Evolutionary conservation across 805 yeast genomes (phyloP).

Genomic region (Pichia nanzhaoensis): DNA sequence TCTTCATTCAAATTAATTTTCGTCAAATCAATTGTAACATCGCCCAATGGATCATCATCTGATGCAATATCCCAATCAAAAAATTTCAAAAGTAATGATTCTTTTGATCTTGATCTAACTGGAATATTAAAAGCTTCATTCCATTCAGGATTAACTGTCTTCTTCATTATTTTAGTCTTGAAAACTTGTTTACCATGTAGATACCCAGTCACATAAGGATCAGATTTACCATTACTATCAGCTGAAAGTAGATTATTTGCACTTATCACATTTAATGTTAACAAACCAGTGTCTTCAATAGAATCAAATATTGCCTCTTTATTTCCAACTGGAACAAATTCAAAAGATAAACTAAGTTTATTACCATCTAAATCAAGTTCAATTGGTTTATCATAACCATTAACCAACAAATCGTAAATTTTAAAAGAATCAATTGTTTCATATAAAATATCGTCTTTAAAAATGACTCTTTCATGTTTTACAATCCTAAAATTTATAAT

Average conservation of each 20-base stretch:
- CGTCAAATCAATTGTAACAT: slow-evolving; percentile 42
- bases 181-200: slow-evolving; percentile 48
- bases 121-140: slow-evolving; percentile 58
- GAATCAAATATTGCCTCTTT: slow-evolving; percentile 43
- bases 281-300: slow-evolving; percentile 59
- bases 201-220: slow-evolving; percentile 53
- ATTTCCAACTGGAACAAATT: slow-evolving; percentile 57
- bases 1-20: slow-evolving; percentile 38
- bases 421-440: slow-evolving; percentile 45
- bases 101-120: slow-evolving; percentile 55
- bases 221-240: slow-evolving; percentile 72
- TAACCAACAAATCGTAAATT: slow-evolving; percentile 49
- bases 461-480: slow-evolving; percentile 41
- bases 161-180: slow-evolving; percentile 58
- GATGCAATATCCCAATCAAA: slow-evolving; percentile 80
- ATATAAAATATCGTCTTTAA: slow-evolving; percentile 41
- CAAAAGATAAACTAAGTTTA: slow-evolving; percentile 42
- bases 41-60: slow-evolving; percentile 55
- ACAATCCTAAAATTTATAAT: slow-evolving; percentile 50
- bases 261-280: slow-evolving; percentile 49
- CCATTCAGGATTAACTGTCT: slow-evolving; percentile 70
- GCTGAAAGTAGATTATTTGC: slow-evolving; percentile 51
- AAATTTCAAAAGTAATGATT: slow-evolving; percentile 41
- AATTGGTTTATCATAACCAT: slow-evolving; percentile 41
- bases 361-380: slow-evolving; percentile 36